phyloP scores from a whole-genome alignment of 106 monocot species.

The Iris macrosiphon region DNA sequence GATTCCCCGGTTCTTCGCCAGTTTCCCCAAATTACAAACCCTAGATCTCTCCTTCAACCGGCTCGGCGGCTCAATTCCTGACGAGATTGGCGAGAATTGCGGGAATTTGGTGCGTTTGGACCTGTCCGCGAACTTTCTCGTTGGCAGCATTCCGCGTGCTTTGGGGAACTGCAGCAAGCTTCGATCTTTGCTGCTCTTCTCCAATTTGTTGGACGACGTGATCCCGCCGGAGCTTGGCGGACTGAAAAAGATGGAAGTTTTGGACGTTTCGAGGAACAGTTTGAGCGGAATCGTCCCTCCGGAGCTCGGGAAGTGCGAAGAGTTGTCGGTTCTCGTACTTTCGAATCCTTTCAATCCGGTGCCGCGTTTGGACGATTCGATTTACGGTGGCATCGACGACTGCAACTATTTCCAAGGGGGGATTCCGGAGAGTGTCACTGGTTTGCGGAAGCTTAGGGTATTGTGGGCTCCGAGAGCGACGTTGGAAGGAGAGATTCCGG shows the following conservation, averaged over 20 bases:
- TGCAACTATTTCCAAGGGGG: conserved; percentile 85
- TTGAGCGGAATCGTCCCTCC: conserved; percentile 67
- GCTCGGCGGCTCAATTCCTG: conserved; percentile 40
- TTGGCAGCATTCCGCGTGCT: conserved; percentile 44
- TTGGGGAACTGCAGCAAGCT: conserved; percentile 67
- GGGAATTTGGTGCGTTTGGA: conserved; percentile 36
- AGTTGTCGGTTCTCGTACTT: conserved; percentile 51
- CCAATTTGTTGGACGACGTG: conserved; percentile 66
- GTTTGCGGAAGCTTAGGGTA: conserved; percentile 54
- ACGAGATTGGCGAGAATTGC: conserved; percentile 34
- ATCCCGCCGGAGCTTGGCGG: conserved; percentile 48
- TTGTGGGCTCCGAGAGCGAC: conserved; percentile 84
- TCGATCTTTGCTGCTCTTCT: conserved; percentile 42
- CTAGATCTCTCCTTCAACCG: conserved; percentile 39
- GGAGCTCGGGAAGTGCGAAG: conserved; percentile 64
- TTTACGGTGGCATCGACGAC: conserved; percentile 33
- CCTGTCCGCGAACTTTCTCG: conserved; percentile 44
- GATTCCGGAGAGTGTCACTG: conserved; percentile 43
- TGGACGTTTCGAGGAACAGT: conserved; percentile 82
- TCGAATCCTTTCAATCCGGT: conserved; percentile 40
- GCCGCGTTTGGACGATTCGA: conserved; percentile 1
- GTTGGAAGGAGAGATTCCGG: conserved; percentile 56
- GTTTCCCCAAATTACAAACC: conserved; percentile 18
- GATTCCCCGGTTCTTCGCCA: conserved; percentile 34
- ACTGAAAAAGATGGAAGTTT: conserved; percentile 33